Conservation (phyloP, 108 stramenopile genomes). For the Nannochloropsis oceanica region DNA sequence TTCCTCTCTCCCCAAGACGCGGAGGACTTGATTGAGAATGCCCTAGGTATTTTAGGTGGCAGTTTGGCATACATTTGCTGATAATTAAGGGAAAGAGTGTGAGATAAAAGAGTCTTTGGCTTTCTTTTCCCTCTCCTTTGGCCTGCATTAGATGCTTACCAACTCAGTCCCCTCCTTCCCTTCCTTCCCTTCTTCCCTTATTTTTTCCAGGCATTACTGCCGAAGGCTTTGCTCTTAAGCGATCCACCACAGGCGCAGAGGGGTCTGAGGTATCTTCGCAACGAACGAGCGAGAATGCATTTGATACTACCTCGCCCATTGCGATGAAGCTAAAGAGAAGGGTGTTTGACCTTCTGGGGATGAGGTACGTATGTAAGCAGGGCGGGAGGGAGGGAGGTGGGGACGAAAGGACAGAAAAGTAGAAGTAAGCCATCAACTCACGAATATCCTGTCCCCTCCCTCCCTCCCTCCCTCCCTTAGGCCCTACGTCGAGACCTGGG, state of each 20-base stretch:
- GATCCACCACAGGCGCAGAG: not conserved
- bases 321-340: slow-evolving; percentile 1
- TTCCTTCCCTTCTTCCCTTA: not conserved
- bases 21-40: slow-evolving; percentile 28
- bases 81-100: too few relatives aligned
- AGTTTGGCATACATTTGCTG: not conserved
- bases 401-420: not conserved
- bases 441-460: too few relatives aligned
- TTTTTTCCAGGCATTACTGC: not conserved
- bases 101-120: not conserved
- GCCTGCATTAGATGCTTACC: not conserved
- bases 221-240: not conserved
- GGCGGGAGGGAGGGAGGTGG: not conserved
- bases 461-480: not conserved
- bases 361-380: slow-evolving; percentile 43
- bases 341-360: not conserved
- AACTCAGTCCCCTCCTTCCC: not conserved
- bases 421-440: too few relatives aligned
- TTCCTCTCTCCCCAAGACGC: slow-evolving; percentile 32
- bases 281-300: not conserved
- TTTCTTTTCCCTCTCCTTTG: not conserved
- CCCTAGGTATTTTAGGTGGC: not conserved
- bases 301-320: not conserved
- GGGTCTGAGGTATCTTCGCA: not conserved
- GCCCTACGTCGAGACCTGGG: slow-evolving; percentile 50